Percentiles rank a stretch among this genome's conserved stretches.
These are phyloP conservation scores for Fraxinus velutina DNA, from an alignment of 305 asterid genomes.

Conservation along the genomic window DNA sequence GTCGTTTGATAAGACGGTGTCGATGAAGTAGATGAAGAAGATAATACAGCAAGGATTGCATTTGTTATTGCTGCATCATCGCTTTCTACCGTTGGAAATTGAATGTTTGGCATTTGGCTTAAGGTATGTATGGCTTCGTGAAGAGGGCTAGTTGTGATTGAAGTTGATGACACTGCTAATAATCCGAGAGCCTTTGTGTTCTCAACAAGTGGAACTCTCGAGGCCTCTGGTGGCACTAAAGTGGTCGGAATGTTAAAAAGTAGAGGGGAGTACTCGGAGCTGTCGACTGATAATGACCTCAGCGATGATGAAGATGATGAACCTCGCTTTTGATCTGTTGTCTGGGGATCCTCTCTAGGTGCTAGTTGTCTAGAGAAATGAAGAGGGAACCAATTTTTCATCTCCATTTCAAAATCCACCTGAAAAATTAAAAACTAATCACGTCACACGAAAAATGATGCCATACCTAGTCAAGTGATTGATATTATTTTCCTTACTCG, in stretches of 20 bases:
- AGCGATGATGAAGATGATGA: constrained; percentile 61
- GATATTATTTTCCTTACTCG: constrained; percentile 31
- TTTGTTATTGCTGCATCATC: constrained; percentile 54
- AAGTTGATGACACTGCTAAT: background rate
- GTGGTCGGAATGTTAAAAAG: constrained; percentile 33
- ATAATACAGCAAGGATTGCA: constrained; percentile 56
- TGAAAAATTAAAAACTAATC: constrained; percentile 7
- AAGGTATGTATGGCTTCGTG: constrained; percentile 24
- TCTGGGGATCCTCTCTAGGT: constrained; percentile 14
- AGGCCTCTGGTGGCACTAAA: constrained; percentile 11
- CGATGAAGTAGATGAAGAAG: constrained; percentile 34
- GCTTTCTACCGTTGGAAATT: constrained; percentile 41
- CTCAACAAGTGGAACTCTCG: constrained; percentile 7
- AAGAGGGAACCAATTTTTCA: constrained; percentile 40
- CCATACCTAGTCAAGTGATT: background rate
- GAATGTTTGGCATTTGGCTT: constrained; percentile 30
- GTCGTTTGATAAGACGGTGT: constrained; percentile 21
- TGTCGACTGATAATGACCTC: constrained; percentile 60
- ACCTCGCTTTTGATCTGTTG: constrained; percentile 31
- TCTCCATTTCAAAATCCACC: constrained; percentile 49
- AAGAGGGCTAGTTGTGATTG: constrained; percentile 13
- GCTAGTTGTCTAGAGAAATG: constrained; percentile 30
- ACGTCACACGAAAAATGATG: background rate
- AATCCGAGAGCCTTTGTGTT: constrained; percentile 1
- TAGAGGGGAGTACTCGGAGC: constrained; percentile 47